phyloP scores from a whole-genome alignment of 1,284 basidiomycete species.

The Irpex rosettiformis region DNA sequence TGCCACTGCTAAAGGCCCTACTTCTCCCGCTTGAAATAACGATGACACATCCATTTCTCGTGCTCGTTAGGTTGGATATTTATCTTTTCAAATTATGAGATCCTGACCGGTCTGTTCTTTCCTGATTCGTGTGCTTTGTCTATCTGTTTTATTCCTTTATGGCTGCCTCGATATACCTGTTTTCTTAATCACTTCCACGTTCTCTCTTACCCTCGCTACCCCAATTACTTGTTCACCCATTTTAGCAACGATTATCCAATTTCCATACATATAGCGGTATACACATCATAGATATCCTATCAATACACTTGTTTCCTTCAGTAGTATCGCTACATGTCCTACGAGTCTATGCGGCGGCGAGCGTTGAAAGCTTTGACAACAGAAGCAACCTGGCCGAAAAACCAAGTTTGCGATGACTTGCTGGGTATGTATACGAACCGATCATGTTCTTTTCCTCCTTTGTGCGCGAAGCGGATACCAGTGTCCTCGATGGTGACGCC shows the following conservation, averaged over 20 bases:
- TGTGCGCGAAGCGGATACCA: slow-evolving; percentile 83
- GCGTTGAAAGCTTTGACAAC: slow-evolving; percentile 76
- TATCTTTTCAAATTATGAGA: slow-evolving; percentile 20
- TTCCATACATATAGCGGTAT: slow-evolving; percentile 10
- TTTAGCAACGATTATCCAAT: slow-evolving; percentile 5
- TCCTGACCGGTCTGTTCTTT: slow-evolving; percentile 14
- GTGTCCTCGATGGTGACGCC: slow-evolving; percentile 87
- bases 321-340: slow-evolving; percentile 6
- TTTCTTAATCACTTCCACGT: slow-evolving; percentile 1
- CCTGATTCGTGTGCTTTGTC: slow-evolving; percentile 10
- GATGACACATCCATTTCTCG: slow-evolving; percentile 21
- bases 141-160: not conserved
- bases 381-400: slow-evolving; percentile 68
- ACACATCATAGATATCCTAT: slow-evolving; percentile 17
- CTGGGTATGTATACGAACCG: slow-evolving; percentile 76
- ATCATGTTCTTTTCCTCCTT: slow-evolving; percentile 66
- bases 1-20: slow-evolving; percentile 27
- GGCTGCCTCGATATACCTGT: slow-evolving; percentile 5
- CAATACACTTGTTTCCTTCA: slow-evolving; percentile 21
- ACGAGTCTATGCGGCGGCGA: slow-evolving; percentile 64
- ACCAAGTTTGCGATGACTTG: slow-evolving; percentile 71
- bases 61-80: slow-evolving; percentile 11
- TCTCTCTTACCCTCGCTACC: not conserved
- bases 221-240: not conserved
- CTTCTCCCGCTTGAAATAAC: slow-evolving; percentile 16